These are phyloP conservation scores for Pseudocercospora musae DNA, from an alignment of 2,329 filamentous ascomycete genomes.

Conservation along the genomic window DNA sequence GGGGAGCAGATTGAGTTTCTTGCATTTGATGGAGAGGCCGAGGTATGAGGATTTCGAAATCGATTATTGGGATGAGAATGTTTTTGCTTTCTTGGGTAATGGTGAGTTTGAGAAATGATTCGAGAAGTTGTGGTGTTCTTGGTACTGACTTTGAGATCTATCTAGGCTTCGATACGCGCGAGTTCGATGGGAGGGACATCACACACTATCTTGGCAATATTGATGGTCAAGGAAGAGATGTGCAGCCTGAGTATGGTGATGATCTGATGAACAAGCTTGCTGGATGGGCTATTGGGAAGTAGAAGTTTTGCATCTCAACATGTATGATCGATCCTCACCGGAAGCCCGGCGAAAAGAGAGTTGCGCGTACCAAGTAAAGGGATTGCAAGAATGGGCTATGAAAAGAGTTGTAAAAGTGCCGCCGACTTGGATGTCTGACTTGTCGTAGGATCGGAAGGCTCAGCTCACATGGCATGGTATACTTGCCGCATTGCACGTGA, in stretches of 20 bases:
- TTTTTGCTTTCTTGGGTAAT: conserved; percentile 44
- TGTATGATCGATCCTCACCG: not conserved
- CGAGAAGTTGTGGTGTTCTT: too few relatives aligned
- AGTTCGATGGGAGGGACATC: conserved; percentile 48
- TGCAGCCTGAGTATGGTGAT: conserved; percentile 42
- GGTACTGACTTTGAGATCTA: not conserved
- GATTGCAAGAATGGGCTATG: not conserved
- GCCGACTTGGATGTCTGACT: too few relatives aligned
- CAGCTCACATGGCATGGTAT: too few relatives aligned
- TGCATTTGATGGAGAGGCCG: conserved; percentile 37
- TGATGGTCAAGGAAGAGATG: conserved; percentile 38
- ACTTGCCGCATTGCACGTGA: too few relatives aligned
- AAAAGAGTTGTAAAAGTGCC: not conserved
- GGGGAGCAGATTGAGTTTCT: conserved; percentile 39
- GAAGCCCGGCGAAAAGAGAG: not conserved
- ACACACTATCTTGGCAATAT: conserved; percentile 45
- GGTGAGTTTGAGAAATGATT: conserved; percentile 7
- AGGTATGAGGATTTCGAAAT: conserved; percentile 45
- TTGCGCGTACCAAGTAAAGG: not conserved
- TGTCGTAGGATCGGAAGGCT: too few relatives aligned
- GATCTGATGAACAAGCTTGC: conserved; percentile 39
- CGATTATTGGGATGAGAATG: conserved; percentile 39
- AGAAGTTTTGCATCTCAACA: not conserved
- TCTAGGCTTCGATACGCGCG: conserved; percentile 42
- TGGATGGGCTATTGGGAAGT: conserved; percentile 32